These are phyloP conservation scores for Russula griseocarnosa DNA, from an alignment of 768 basidiomycete genomes.

Conservation along the genomic window DNA sequence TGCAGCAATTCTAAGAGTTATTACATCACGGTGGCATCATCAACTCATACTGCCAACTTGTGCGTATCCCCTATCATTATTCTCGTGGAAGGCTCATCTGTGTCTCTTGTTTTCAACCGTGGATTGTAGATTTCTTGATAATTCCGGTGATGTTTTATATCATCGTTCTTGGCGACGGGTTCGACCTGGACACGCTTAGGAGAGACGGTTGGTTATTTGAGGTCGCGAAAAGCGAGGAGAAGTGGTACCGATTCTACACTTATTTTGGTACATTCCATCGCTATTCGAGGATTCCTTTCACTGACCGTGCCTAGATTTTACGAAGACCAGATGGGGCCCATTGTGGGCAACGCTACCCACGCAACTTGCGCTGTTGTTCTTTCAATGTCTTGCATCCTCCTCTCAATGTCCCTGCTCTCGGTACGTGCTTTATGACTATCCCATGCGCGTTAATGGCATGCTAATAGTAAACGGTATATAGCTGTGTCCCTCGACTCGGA, in stretches of 20 bases:
- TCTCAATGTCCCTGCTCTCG: constrained; percentile 84
- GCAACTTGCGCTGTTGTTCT: constrained; percentile 88
- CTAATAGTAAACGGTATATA: constrained; percentile 30
- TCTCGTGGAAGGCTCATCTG: not conserved
- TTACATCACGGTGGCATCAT: constrained; percentile 77
- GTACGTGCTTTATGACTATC: constrained; percentile 38
- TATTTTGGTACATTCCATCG: constrained; percentile 57
- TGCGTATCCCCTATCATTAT: constrained; percentile 40
- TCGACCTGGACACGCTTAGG: constrained; percentile 60
- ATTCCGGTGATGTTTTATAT: constrained; percentile 86
- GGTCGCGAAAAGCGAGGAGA: constrained; percentile 44
- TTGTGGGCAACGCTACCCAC: constrained; percentile 87
- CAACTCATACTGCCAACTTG: constrained; percentile 90
- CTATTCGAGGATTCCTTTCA: not conserved
- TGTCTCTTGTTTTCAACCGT: not conserved
- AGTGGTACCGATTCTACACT: constrained; percentile 85
- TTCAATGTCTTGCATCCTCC: constrained; percentile 85
- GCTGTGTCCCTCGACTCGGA: constrained; percentile 88
- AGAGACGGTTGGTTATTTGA: constrained; percentile 84
- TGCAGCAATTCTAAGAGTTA: constrained; percentile 70
- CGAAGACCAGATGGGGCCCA: constrained; percentile 54
- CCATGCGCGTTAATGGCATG: not conserved
- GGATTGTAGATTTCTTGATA: constrained; percentile 61
- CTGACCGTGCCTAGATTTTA: constrained; percentile 47
- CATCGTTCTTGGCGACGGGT: constrained; percentile 57